A percentile compares a stretch with the other conserved stretches of the same genome.
Evolutionary conservation across 257 asterid genomes (phyloP).

Genomic region (Salvia miltiorrhiza): DNA sequence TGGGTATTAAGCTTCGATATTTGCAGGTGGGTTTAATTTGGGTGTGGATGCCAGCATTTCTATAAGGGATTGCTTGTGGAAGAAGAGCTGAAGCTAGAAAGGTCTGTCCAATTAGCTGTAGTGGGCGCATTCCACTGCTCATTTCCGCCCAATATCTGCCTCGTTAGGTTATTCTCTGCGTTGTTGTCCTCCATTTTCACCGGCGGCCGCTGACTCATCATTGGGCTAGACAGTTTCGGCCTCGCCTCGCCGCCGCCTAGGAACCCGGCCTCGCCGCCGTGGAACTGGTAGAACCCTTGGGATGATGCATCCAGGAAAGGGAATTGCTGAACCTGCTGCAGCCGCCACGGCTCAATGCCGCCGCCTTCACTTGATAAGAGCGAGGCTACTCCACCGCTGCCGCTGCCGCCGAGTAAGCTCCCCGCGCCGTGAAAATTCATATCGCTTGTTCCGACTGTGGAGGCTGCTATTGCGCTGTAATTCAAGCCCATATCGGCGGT

Average conservation of each 20-base stretch:
- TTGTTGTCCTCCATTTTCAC: slow-evolving; percentile 66
- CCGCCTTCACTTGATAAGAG: slow-evolving; percentile 28
- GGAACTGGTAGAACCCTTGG: slow-evolving; percentile 34
- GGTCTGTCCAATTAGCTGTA: slow-evolving; percentile 57
- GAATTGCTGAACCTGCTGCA: slow-evolving; percentile 58
- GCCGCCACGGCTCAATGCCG: slow-evolving; percentile 66
- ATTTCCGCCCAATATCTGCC: slow-evolving; percentile 57
- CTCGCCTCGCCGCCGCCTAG: slow-evolving; percentile 34
- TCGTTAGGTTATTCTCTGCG: slow-evolving; percentile 40
- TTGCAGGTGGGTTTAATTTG: too few species aligned
- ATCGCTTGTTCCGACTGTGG: slow-evolving; percentile 35
- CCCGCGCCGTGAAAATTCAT: slow-evolving; percentile 44
- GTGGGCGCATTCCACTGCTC: slow-evolving; percentile 45
- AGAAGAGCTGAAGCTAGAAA: slow-evolving; percentile 72
- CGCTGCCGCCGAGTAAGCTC: slow-evolving; percentile 41
- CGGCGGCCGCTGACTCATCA: slow-evolving; percentile 39
- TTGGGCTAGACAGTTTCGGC: slow-evolving; percentile 44
- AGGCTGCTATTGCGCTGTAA: slow-evolving; percentile 44
- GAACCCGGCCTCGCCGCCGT: slow-evolving; percentile 40
- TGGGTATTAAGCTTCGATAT: neutral
- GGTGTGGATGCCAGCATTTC: neutral
- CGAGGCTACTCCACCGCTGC: slow-evolving; percentile 37
- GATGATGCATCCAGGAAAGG: slow-evolving; percentile 41
- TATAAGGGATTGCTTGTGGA: slow-evolving; percentile 63
- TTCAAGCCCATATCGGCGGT: slow-evolving; percentile 36